A percentile compares a stretch with the other conserved stretches of the same genome.
These are phyloP conservation scores for Candida maris DNA, from an alignment of 805 yeast species.

Conservation along the genomic window DNA sequence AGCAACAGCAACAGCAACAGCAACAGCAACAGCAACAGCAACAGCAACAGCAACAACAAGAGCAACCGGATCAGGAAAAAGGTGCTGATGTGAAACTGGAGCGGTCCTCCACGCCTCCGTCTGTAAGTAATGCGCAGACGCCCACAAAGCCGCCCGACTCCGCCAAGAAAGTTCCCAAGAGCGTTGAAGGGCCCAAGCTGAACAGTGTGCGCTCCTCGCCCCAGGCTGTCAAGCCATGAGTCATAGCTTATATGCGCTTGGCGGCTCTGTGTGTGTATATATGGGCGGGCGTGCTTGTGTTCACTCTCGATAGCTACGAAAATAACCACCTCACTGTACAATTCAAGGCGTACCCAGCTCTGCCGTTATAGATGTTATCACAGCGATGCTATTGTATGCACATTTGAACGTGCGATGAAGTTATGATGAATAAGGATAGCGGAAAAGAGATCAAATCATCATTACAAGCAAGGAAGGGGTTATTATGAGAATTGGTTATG, in stretches of 20 bases:
- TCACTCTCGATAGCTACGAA: background rate
- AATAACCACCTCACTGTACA: background rate
- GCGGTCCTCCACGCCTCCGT: constrained; percentile 1
- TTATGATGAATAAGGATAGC: too few species aligned
- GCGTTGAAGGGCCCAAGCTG: background rate
- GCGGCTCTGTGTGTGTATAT: background rate
- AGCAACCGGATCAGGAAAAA: background rate
- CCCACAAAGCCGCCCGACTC: background rate
- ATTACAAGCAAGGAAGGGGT: too few species aligned
- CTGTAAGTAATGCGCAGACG: background rate
- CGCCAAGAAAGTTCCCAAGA: background rate
- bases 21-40: constrained; percentile 6
- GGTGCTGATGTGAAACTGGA: background rate
- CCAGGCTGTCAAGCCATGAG: background rate
- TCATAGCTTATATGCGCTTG: background rate
- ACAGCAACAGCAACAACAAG: background rate
- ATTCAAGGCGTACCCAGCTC: background rate
- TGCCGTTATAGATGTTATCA: too few species aligned
- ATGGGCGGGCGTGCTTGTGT: background rate
- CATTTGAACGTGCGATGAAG: too few species aligned
- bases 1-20: constrained; percentile 41
- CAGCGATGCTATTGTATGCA: background rate
- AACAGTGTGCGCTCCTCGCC: background rate
- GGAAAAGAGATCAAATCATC: too few species aligned
- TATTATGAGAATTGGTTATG: too few species aligned